These are phyloP conservation scores for Megacollybia marginata DNA, from an alignment of 768 basidiomycete genomes.

Conservation along the genomic window DNA sequence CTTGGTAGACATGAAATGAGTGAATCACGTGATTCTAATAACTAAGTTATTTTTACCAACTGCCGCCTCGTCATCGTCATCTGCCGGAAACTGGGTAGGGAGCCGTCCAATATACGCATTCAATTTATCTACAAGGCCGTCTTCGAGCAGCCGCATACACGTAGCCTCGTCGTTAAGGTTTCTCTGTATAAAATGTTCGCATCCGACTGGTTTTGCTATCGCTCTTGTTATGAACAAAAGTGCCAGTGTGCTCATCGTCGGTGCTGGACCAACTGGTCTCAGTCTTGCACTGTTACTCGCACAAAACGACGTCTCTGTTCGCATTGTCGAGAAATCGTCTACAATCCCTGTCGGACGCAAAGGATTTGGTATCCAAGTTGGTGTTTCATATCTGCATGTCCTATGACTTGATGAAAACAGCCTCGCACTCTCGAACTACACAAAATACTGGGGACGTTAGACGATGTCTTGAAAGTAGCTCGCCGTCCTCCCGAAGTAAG, in stretches of 20 bases:
- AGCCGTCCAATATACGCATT: neutral
- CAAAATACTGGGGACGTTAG: constrained; percentile 14
- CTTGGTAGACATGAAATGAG: constrained; percentile 51
- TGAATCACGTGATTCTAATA: neutral
- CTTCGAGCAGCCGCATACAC: neutral
- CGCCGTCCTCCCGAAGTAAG: neutral
- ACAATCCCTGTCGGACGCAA: constrained; percentile 14
- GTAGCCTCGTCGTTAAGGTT: too few species aligned
- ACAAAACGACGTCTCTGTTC: constrained; percentile 21
- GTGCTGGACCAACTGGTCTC: constrained; percentile 14
- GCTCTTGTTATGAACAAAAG: too few species aligned
- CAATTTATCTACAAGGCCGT: neutral
- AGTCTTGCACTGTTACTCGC: constrained; percentile 22
- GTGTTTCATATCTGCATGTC: neutral
- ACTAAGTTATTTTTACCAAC: neutral
- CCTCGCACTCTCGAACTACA: constrained; percentile 18
- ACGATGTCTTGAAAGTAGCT: constrained; percentile 6
- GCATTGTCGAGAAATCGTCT: constrained; percentile 22
- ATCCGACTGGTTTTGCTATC: too few species aligned
- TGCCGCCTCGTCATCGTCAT: neutral
- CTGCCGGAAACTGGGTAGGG: neutral
- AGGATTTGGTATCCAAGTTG: constrained; percentile 20
- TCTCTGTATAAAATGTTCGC: too few species aligned
- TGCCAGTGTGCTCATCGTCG: neutral
- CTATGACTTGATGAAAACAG: constrained; percentile 4